Percentiles rank a stretch among this genome's conserved stretches.
phyloP scores from a whole-genome alignment of 148 eudicot species.

The Heliosperma pusillum region DNA sequence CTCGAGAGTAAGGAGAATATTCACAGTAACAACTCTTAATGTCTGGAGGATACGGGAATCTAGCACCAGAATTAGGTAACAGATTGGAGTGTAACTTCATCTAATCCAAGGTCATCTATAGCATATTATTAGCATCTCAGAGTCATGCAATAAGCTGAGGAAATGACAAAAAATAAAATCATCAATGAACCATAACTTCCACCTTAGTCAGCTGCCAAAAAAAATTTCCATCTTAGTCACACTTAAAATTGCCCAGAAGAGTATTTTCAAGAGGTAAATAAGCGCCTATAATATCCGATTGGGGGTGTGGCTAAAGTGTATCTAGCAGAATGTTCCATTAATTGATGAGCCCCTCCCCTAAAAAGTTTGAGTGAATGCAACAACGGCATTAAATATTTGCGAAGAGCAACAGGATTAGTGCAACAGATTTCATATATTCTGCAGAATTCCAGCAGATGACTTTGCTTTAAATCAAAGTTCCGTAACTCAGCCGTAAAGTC shows the following conservation, averaged over 20 bases:
- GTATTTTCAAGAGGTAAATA: background rate
- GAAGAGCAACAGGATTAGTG: background rate
- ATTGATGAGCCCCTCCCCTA: conserved; percentile 7
- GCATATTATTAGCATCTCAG: background rate
- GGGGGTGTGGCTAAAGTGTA: background rate
- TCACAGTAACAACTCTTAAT: background rate
- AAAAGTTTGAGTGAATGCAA: conserved; percentile 7
- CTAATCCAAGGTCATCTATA: background rate
- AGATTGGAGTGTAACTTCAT: background rate
- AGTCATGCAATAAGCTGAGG: background rate
- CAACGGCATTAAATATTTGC: conserved; percentile 19
- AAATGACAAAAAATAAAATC: background rate
- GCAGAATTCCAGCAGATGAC: conserved; percentile 19
- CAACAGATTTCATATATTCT: conserved; percentile 17
- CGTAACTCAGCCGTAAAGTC: conserved; percentile 8
- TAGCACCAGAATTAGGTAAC: background rate
- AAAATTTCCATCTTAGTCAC: conserved; percentile 10
- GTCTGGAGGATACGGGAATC: background rate
- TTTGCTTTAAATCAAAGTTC: conserved; percentile 9
- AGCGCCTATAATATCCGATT: conserved; percentile 4
- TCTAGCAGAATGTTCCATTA: conserved; percentile 14
- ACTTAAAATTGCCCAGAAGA: background rate
- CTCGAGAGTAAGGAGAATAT: background rate
- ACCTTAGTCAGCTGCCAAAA: too few species aligned
- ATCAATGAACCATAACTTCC: background rate